Conservation (phyloP, 139 green algal genomes). For the Chlorella sp. region DNA sequence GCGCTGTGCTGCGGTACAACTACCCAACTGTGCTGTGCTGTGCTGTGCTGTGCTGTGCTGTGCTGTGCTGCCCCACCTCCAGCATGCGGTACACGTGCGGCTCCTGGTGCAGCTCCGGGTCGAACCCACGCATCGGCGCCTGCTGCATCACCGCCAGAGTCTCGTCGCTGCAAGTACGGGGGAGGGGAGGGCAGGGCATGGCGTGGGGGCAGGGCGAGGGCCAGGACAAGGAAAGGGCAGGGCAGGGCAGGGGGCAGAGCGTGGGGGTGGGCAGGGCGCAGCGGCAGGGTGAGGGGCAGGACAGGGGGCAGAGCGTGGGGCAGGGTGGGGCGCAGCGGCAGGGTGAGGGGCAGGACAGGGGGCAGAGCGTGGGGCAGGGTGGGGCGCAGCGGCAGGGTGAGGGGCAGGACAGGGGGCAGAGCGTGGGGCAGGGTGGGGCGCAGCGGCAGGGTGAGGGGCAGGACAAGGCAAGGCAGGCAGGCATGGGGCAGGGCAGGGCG, state of each 20-base stretch:
- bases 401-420: too few relatives aligned
- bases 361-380: too few relatives aligned
- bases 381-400: too few relatives aligned
- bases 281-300: too few relatives aligned
- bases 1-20: neutral
- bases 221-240: neutral
- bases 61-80: neutral
- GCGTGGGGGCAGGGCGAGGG: neutral
- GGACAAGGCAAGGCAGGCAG: neutral
- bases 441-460: too few relatives aligned
- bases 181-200: neutral
- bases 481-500: neutral
- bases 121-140: slow-evolving; percentile 49
- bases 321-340: neutral
- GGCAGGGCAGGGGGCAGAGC: too few relatives aligned
- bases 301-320: too few relatives aligned
- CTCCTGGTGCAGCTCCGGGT: slow-evolving; percentile 57
- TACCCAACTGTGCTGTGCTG: neutral
- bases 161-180: neutral
- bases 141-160: slow-evolving; percentile 53
- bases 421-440: too few relatives aligned
- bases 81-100: slow-evolving; percentile 50
- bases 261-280: neutral
- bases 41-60: neutral
- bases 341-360: too few relatives aligned